Percentiles rank a stretch among this genome's conserved stretches.
phyloP scores from a whole-genome alignment of 768 basidiomycete species.

The Russula sp. region DNA sequence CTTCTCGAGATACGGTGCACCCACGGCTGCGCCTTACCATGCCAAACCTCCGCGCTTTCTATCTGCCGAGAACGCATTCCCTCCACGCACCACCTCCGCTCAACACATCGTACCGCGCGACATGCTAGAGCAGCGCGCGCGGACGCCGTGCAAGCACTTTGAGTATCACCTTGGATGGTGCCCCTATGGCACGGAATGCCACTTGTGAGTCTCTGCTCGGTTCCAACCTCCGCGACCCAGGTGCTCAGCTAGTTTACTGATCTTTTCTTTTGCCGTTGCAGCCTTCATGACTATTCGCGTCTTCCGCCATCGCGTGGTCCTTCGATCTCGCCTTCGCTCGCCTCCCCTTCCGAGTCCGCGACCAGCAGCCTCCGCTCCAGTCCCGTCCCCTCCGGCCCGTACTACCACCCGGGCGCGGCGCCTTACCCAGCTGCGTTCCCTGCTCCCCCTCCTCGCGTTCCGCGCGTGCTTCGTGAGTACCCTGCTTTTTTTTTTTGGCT shows the following conservation, averaged over 20 bases:
- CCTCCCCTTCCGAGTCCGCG: conserved; percentile 2
- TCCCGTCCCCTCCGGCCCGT: neutral
- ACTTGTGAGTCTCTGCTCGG: conserved; percentile 8
- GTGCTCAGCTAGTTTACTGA: neutral
- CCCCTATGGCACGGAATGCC: conserved; percentile 7
- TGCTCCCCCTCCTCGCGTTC: neutral
- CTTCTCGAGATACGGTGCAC: neutral
- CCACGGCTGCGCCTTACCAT: neutral
- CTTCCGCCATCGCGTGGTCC: neutral
- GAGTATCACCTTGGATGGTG: conserved; percentile 12
- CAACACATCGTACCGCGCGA: neutral
- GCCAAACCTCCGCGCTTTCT: neutral
- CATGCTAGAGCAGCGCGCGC: conserved; percentile 6
- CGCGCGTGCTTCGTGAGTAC: neutral
- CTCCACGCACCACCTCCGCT: neutral
- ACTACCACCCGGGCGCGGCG: no score
- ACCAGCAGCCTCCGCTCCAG: conserved; percentile 11
- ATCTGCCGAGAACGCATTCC: neutral
- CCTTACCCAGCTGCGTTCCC: neutral
- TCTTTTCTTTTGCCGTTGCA: neutral
- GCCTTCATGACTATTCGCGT: conserved; percentile 9
- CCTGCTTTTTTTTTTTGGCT: neutral
- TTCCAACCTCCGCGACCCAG: no score
- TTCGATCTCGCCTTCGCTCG: neutral
- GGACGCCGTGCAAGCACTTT: conserved; percentile 10